Evolutionary conservation across 345 rosid species (phyloP).

Genomic region (Durio zibethinus): DNA sequence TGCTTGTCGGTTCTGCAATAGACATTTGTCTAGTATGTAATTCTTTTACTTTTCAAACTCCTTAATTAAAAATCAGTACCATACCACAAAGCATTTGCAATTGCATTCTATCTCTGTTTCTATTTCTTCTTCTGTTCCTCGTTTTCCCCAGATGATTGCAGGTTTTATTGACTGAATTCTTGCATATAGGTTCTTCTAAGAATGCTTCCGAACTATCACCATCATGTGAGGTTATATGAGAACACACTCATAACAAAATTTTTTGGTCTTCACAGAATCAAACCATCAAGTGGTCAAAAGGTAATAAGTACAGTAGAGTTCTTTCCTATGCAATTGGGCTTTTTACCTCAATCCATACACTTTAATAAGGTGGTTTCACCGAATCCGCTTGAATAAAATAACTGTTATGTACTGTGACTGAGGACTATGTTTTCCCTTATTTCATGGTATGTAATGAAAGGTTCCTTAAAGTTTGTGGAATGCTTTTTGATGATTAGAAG

Average conservation of each 20-base stretch:
- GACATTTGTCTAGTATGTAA: neutral
- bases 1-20: neutral
- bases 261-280: constrained; percentile 98
- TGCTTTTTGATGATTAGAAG: constrained; percentile 11
- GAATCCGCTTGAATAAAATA: neutral
- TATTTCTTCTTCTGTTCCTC: constrained; percentile 5
- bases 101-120: constrained; percentile 2
- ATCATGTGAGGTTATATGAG: constrained; percentile 86
- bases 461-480: constrained; percentile 13
- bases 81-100: neutral
- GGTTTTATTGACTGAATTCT: constrained; percentile 25
- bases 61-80: neutral
- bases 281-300: constrained; percentile 98
- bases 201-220: constrained; percentile 96
- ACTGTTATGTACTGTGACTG: neutral
- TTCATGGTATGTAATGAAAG: neutral
- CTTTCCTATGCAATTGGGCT: neutral
- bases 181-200: constrained; percentile 73
- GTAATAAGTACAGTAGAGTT: constrained; percentile 30
- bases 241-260: constrained; percentile 95
- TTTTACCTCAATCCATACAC: neutral
- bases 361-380: neutral
- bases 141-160: constrained; percentile 5
- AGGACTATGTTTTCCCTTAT: constrained; percentile 10
- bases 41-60: neutral